Base-by-base conservation (phyloP, 257 asterid genomes). In the Salvia splendens region DNA sequence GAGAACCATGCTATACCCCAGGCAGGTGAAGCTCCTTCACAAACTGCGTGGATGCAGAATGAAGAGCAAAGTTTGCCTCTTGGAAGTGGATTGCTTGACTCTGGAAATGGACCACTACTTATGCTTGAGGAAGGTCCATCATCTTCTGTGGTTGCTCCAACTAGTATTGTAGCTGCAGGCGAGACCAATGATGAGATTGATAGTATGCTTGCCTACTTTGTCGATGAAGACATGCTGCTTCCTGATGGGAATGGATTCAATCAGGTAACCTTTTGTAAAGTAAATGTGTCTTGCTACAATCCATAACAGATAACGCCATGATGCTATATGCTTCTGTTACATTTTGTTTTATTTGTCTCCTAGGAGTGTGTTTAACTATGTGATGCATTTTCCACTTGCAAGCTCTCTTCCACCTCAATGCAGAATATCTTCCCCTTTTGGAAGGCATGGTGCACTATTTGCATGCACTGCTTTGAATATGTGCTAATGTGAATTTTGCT, bases 101-200 rank as follows among this genome's bases (percentile, higher is more conserved):
- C 80, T 69, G 80, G 33, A 49, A 65, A 17, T 58, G 57, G 71
- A 10, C 52, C 67, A 42, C 74, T 61, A 64, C 57, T 82, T 50
- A 48, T 65, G 57, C 43, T 64, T 53, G 79, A 73, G 15, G 74
- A 73, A 35, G 83, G 77, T 59, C 77, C 71, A 54, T 69, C 81
- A 47, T 60, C 82, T 67, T 66, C 79, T 36, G 67, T 69, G 41
- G 67, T 50, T 59, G 79, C 69, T 9, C 58, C 76, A 54, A 67
- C 65, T 53, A 58, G 52, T 71, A 80, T 68, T 67, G 30, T 65
- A 48, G 54, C 38, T 36, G 45, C n/a, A 14, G 58, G 63, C 64
- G 75, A 58, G 12, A 75, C 75, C 46, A 67, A 75, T 68, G 81
- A 80, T 69, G 95, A 83, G 53, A 68, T 86, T 8, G 45, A 5